phyloP scores from a whole-genome alignment of 148 eudicot species.

The Linanthus parryae region DNA sequence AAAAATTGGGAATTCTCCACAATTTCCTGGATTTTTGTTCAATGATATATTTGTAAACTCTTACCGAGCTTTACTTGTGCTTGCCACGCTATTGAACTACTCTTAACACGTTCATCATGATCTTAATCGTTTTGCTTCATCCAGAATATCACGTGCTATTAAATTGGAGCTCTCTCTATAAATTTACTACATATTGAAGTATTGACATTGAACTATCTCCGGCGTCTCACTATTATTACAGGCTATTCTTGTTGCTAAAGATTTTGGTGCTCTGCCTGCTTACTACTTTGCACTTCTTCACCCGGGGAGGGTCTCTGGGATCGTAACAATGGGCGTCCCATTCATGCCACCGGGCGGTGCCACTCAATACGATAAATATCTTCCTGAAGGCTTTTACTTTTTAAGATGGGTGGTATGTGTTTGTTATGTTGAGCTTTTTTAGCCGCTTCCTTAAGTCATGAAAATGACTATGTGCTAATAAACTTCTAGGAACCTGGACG shows the following conservation, averaged over 20 bases:
- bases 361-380: slow-evolving; percentile 1
- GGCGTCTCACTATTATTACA: too few species aligned
- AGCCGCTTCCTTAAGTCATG: not conserved
- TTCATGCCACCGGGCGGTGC: slow-evolving; percentile 23
- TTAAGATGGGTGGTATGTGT: slow-evolving; percentile 29
- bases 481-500: slow-evolving; percentile 25
- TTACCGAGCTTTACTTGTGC: too few species aligned
- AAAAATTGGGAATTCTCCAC: too few species aligned
- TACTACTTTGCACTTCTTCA: slow-evolving; percentile 25
- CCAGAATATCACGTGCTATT: too few species aligned
- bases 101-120: too few species aligned
- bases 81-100: too few species aligned
- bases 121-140: too few species aligned
- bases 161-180: too few species aligned
- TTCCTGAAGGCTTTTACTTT: slow-evolving; percentile 41
- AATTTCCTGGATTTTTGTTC: too few species aligned
- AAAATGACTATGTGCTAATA: not conserved
- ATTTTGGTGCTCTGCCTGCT: slow-evolving; percentile 27
- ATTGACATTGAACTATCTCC: too few species aligned
- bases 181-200: too few species aligned
- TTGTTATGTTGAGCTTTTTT: not conserved
- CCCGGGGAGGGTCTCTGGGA: slow-evolving; percentile 30
- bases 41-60: too few species aligned
- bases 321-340: slow-evolving; percentile 35
- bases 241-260: slow-evolving; percentile 38